Conservation (phyloP, 1,284 basidiomycete genomes). For the Ustilago curta region DNA sequence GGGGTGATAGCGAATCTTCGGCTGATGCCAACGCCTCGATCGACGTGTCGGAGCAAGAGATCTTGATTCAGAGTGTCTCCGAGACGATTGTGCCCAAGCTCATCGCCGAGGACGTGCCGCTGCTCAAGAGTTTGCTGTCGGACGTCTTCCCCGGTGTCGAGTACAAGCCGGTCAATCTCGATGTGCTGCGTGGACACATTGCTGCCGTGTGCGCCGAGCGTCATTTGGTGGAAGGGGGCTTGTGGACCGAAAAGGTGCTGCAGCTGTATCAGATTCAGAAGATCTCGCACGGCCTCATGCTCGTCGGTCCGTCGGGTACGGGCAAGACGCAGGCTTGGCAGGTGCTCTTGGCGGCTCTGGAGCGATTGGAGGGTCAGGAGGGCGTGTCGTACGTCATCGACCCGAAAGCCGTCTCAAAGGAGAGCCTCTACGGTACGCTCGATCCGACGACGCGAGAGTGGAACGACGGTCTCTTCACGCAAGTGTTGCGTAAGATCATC, state of each 20-base stretch:
- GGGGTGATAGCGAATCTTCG: slow-evolving; percentile 19
- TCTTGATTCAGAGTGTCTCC: slow-evolving; percentile 98
- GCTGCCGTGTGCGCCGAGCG: slow-evolving; percentile 86
- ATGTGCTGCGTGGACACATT: slow-evolving; percentile 85
- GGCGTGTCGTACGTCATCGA: slow-evolving; percentile 97
- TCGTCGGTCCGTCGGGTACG: slow-evolving; percentile 96
- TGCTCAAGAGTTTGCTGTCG: slow-evolving; percentile 90
- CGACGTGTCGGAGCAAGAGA: slow-evolving; percentile 86
- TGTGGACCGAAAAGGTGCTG: slow-evolving; percentile 94
- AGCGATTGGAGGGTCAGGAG: slow-evolving; percentile 90
- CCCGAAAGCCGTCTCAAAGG: slow-evolving; percentile 99
- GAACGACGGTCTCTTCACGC: slow-evolving; percentile 99
- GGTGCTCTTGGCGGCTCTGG: slow-evolving; percentile 88
- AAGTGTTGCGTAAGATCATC: slow-evolving; percentile 95
- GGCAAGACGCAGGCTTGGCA: slow-evolving; percentile 99
- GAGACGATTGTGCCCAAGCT: slow-evolving; percentile 99
- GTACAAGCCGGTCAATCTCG: slow-evolving; percentile 88
- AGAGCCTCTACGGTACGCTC: slow-evolving; percentile 94
- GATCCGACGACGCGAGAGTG: slow-evolving; percentile 98
- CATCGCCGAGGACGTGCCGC: slow-evolving; percentile 94
- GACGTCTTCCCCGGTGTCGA: slow-evolving; percentile 98
- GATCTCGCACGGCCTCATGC: slow-evolving; percentile 99
- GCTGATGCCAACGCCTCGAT: slow-evolving; percentile 21
- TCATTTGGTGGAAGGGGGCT: slow-evolving; percentile 84
- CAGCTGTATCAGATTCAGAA: slow-evolving; percentile 99